Evolutionary conservation across 176 grass and related monocot genomes (phyloP).

Genomic region (Oryza glumipatula): DNA sequence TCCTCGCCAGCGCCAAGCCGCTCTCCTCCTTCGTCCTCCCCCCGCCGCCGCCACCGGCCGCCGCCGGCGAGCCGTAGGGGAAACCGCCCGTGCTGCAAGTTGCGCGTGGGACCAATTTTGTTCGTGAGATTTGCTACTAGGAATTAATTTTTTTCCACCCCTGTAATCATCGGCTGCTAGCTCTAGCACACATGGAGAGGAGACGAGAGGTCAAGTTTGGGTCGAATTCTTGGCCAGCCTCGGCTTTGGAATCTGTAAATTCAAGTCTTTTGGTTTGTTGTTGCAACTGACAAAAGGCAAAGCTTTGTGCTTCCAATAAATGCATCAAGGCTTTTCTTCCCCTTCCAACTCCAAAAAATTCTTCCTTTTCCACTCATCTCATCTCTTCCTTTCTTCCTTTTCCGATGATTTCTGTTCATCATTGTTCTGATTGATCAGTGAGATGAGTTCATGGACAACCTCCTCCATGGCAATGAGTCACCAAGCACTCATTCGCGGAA

Average conservation of each 20-base stretch:
- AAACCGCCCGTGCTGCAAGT: no score
- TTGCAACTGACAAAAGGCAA: background rate
- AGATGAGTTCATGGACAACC: background rate
- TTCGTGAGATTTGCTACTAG: background rate
- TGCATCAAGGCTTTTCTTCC: background rate
- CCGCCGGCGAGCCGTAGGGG: background rate
- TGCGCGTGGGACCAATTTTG: constrained; percentile 42
- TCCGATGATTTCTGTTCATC: background rate
- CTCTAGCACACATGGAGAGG: background rate
- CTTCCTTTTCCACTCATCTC: background rate
- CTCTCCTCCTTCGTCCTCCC: background rate
- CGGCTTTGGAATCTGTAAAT: background rate
- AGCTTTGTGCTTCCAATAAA: constrained; percentile 20
- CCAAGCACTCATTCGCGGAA: background rate
- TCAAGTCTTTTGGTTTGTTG: constrained; percentile 9
- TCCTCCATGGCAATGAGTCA: background rate
- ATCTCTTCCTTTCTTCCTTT: no score
- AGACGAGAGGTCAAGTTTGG: background rate
- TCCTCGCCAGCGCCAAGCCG: constrained; percentile 48
- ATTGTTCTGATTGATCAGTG: background rate
- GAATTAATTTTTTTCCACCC: background rate
- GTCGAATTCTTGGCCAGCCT: background rate
- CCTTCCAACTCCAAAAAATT: background rate
- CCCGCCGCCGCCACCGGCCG: background rate
- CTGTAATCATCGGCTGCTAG: background rate